Conservation (phyloP, 2,329 filamentous ascomycete genomes). For the Claviceps arundinis region DNA sequence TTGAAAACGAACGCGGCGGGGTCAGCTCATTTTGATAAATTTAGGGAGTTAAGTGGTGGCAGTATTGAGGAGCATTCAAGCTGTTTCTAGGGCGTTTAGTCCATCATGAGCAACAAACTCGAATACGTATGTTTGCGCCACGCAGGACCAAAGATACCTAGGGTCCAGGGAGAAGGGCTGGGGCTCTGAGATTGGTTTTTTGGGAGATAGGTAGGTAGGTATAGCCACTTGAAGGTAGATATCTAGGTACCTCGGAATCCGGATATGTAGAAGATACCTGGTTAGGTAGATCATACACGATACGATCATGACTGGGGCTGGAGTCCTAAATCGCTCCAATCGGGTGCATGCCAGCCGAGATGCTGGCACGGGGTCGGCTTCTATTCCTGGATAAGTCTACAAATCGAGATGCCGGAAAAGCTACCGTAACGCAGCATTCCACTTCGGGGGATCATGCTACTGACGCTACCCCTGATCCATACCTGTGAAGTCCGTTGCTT, state of each 20-base stretch:
- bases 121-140: too few relatives aligned
- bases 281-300: too few relatives aligned
- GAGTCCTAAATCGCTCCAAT: neutral
- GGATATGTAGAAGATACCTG: too few relatives aligned
- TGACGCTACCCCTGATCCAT: neutral
- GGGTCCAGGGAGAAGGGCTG: too few relatives aligned
- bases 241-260: too few relatives aligned
- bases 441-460: neutral
- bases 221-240: too few relatives aligned
- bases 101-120: conserved; percentile 14
- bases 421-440: neutral
- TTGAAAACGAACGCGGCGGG: neutral
- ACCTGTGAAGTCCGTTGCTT: neutral
- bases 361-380: neutral
- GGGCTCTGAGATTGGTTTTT: too few relatives aligned
- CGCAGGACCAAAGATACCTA: too few relatives aligned
- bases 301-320: neutral
- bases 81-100: too few relatives aligned
- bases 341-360: neutral
- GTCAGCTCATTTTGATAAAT: neutral
- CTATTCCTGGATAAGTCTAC: neutral
- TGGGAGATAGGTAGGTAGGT: too few relatives aligned
- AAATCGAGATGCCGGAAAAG: neutral
- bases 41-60: neutral
- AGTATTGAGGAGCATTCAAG: neutral